Evolutionary conservation across 2,329 filamentous ascomycete genomes (phyloP).

Genomic region (Epichloe brachyelytri): DNA sequence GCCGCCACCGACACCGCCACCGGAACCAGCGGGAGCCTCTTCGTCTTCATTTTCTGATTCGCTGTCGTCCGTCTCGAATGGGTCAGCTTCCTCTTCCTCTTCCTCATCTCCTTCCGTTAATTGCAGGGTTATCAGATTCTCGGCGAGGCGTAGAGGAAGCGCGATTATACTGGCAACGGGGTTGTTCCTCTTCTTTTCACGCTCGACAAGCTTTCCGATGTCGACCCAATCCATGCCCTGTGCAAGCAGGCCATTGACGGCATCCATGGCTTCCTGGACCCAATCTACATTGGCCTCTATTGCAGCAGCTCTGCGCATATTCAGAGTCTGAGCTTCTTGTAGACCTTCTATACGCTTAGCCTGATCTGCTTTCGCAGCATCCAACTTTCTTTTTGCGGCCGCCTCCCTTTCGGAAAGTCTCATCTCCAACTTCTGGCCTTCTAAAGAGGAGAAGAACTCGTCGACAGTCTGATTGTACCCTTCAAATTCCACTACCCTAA

Average conservation of each 20-base stretch:
- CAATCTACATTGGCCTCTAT: slow-evolving; percentile 84
- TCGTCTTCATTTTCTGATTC: slow-evolving; percentile 24
- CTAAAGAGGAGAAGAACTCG: slow-evolving; percentile 92
- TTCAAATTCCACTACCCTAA: slow-evolving; percentile 62
- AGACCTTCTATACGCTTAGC: slow-evolving; percentile 72
- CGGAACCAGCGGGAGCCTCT: slow-evolving; percentile 10
- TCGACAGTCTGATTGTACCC: slow-evolving; percentile 90
- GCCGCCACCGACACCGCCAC: slow-evolving; percentile 6
- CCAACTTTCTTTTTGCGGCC: slow-evolving; percentile 68
- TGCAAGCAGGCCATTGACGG: slow-evolving; percentile 79
- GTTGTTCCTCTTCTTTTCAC: slow-evolving; percentile 70
- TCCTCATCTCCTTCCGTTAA: slow-evolving; percentile 58
- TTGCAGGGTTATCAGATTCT: slow-evolving; percentile 73
- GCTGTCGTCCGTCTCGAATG: slow-evolving; percentile 56
- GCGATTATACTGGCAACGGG: slow-evolving; percentile 79
- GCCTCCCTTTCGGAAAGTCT: slow-evolving; percentile 71
- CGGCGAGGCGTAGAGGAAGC: slow-evolving; percentile 75
- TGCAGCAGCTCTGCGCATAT: slow-evolving; percentile 76
- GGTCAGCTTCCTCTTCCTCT: slow-evolving; percentile 44
- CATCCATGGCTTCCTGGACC: slow-evolving; percentile 84
- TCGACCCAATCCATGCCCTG: slow-evolving; percentile 98
- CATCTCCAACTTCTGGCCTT: slow-evolving; percentile 84
- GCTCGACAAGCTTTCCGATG: slow-evolving; percentile 74
- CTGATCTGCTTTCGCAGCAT: slow-evolving; percentile 74
- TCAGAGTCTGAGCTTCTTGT: slow-evolving; percentile 67